These are phyloP conservation scores for Penicillium cinerascens DNA, from an alignment of 495 filamentous ascomycete species.

Conservation along the genomic window DNA sequence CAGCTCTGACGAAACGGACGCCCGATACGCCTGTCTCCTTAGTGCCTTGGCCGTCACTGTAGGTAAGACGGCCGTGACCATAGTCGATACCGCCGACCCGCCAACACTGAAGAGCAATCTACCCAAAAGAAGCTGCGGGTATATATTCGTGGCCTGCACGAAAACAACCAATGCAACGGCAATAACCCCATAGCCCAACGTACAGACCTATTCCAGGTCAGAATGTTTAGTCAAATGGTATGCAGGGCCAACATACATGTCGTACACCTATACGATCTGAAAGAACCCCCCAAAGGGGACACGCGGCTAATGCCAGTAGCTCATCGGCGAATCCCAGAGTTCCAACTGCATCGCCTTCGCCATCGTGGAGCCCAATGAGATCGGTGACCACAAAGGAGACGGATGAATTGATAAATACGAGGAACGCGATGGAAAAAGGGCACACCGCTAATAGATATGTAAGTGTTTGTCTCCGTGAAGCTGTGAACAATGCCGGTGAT, in stretches of 20 bases:
- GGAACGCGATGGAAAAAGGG: slow-evolving; percentile 92
- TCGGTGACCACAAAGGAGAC: slow-evolving; percentile 94
- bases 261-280: slow-evolving; percentile 86
- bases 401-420: slow-evolving; percentile 94
- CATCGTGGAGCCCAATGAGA: slow-evolving; percentile 68
- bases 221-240: background rate
- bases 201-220: slow-evolving; percentile 54
- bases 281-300: slow-evolving; percentile 87
- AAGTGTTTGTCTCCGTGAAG: slow-evolving; percentile 67
- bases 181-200: slow-evolving; percentile 75
- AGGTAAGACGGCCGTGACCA: slow-evolving; percentile 94
- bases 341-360: slow-evolving; percentile 85
- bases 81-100: slow-evolving; percentile 87
- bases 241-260: slow-evolving; percentile 37
- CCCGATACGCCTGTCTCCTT: slow-evolving; percentile 14
- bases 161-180: slow-evolving; percentile 72
- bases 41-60: slow-evolving; percentile 61
- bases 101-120: slow-evolving; percentile 86
- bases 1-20: slow-evolving; percentile 58
- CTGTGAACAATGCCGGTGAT: slow-evolving; percentile 49
- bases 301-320: slow-evolving; percentile 83
- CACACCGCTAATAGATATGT: slow-evolving; percentile 88
- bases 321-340: slow-evolving; percentile 97
- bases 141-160: slow-evolving; percentile 81
- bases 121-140: slow-evolving; percentile 83